These are phyloP conservation scores for Suhomyces taliae DNA, from an alignment of 1,139 yeast genomes.

Conservation along the genomic window DNA sequence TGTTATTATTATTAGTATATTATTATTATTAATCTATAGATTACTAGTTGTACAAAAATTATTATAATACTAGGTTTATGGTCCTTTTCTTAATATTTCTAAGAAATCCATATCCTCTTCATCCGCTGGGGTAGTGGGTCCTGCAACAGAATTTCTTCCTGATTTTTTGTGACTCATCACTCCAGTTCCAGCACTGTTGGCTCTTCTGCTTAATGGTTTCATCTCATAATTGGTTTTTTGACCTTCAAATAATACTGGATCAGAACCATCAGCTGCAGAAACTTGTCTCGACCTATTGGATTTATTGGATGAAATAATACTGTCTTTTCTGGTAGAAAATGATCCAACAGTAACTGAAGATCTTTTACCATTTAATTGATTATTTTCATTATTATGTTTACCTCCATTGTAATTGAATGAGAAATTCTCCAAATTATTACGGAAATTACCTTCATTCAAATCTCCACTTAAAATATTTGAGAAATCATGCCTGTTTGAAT, in stretches of 20 bases:
- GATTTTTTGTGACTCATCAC: neutral
- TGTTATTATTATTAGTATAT: neutral
- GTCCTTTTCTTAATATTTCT: slow-evolving; percentile 49
- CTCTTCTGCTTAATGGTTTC: slow-evolving; percentile 6
- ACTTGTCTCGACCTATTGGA: slow-evolving; percentile 17
- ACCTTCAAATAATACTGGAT: slow-evolving; percentile 14
- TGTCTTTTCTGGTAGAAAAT: slow-evolving; percentile 9
- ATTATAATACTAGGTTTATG: slow-evolving; percentile 15
- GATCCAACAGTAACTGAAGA: slow-evolving; percentile 6
- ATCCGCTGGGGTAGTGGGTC: slow-evolving; percentile 1
- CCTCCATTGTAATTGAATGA: slow-evolving; percentile 23
- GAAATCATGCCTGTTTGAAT: slow-evolving; percentile 31
- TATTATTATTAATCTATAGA: neutral
- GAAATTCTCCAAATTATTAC: slow-evolving; percentile 33
- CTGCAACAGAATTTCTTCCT: neutral
- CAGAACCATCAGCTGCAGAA: slow-evolving; percentile 15
- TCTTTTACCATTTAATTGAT: slow-evolving; percentile 2
- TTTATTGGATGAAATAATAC: slow-evolving; percentile 14
- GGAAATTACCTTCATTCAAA: slow-evolving; percentile 29
- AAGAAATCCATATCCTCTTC: slow-evolving; percentile 45
- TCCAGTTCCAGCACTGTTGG: slow-evolving; percentile 1
- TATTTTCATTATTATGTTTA: neutral
- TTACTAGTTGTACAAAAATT: neutral
- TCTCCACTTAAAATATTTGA: slow-evolving; percentile 37
- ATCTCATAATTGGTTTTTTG: slow-evolving; percentile 8